Evolutionary conservation across 2,329 filamentous ascomycete species (phyloP), one percentile per base, ranked within the genome.

Genomic region (Alternaria gaisen): DNA sequence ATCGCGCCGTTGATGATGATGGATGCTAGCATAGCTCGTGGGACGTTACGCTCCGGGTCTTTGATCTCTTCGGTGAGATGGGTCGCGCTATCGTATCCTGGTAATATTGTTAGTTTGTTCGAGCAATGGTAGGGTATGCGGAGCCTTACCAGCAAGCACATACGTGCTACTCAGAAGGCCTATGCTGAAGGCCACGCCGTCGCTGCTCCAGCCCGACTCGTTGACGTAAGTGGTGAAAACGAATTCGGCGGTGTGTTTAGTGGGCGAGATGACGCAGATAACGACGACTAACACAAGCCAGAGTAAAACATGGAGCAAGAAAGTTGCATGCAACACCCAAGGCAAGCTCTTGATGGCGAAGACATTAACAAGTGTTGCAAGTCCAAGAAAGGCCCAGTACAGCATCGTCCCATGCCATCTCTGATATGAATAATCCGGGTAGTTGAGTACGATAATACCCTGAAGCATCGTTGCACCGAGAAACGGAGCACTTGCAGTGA

Each of bases 261-360:
- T 74, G 1, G 80, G 78, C 1, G 80, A 77, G 65, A 81, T 72
- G 5, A 79, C 76, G 58, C 78, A 78, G 3, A 85, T 68, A 3
- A 80, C 74, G 11, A 84, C 79, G 11, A 85, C 66, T 52, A 84
- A 79, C 2, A 78, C 81, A 48, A 84, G 78, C 63, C 85, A 82
- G 3, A 83, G 82, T 9, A 79, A 61, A 18, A 84, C 70, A 56
- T 85, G 83, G 1, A 85, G 60, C 11, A 81, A 70, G 5, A 84
- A 71, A 18, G 12, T 77, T 67, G 55, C 38, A 32, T 53, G 48
- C 12, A 44, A 10, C 20, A 57, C 43, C 9, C 40, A 38, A 1
- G 82, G 82, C 2, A 85, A 71, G 1, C 78, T 60, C 9, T 72
- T 77, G 2, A 78, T 79, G 9, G 79, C 72, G 20, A 81, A 73